phyloP scores from a whole-genome alignment of 768 basidiomycete species.

The Russula brevipes region DNA sequence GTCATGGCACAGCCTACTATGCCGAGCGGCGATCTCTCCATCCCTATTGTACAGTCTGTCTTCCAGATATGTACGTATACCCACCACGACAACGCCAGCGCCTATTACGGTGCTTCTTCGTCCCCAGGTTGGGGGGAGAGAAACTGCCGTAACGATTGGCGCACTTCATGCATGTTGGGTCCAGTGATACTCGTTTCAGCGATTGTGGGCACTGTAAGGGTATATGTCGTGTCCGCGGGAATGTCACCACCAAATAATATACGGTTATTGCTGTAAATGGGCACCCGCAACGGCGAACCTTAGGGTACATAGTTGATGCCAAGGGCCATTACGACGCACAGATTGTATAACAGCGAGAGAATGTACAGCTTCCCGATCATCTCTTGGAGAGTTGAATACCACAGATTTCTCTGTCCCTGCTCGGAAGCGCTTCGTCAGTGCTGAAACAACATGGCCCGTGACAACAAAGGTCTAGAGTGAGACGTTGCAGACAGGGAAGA shows the following conservation, averaged over 20 bases:
- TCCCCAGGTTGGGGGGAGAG: not conserved
- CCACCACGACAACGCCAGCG: not conserved
- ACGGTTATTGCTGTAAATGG: slow-evolving; percentile 1
- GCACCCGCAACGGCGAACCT: slow-evolving; percentile 11
- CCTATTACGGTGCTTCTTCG: not conserved
- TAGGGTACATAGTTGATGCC: slow-evolving; percentile 11
- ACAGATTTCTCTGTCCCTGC: not conserved
- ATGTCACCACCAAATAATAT: not conserved
- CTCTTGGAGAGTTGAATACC: slow-evolving; percentile 6
- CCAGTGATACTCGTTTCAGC: not conserved
- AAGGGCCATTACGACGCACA: not conserved
- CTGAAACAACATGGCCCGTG: not conserved
- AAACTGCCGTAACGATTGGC: no score
- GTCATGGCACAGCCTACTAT: not conserved
- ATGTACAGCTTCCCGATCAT: slow-evolving; percentile 9
- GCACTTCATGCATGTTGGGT: not conserved
- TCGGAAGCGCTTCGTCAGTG: not conserved
- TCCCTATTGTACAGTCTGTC: not conserved
- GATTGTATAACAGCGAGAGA: slow-evolving; percentile 9
- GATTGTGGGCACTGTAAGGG: not conserved
- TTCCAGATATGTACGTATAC: not conserved
- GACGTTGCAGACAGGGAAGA: not conserved
- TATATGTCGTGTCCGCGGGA: not conserved
- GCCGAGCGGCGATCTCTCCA: not conserved
- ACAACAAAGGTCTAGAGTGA: not conserved